A percentile compares a stretch with the other conserved stretches of the same genome.
Conservation (phyloP, 306 rosid genomes). For the Sechiopsis laciniata region DNA sequence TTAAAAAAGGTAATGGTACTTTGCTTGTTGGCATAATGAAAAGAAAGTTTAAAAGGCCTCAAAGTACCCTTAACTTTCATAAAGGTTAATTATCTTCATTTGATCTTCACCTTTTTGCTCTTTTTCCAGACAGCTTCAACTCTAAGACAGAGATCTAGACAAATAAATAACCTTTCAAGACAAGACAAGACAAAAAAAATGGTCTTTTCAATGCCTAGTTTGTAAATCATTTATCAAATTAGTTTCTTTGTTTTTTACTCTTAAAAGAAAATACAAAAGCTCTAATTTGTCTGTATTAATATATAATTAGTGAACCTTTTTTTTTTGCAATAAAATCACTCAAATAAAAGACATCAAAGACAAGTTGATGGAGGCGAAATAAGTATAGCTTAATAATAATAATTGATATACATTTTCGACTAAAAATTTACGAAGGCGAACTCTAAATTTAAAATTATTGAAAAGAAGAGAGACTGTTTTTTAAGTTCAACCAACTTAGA, state of each 20-base stretch:
- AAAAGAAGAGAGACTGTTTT: too few relatives aligned
- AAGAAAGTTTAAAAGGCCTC: neutral
- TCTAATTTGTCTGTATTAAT: neutral
- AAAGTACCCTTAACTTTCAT: constrained; percentile 8
- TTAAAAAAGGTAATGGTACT: constrained; percentile 1
- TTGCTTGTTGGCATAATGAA: constrained; percentile 1
- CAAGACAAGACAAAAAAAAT: neutral
- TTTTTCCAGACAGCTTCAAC: constrained; percentile 3
- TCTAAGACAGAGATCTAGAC: neutral
- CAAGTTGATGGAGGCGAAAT: neutral
- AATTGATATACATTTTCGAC: neutral
- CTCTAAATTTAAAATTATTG: neutral
- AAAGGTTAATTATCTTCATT: neutral
- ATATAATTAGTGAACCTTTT: neutral
- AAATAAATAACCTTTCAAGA: neutral
- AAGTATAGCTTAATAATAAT: too few relatives aligned
- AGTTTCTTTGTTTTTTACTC: neutral
- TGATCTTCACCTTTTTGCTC: neutral
- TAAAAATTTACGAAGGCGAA: too few relatives aligned
- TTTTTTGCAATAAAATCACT: neutral
- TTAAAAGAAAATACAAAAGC: neutral
- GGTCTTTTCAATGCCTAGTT: neutral
- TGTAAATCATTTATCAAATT: neutral
- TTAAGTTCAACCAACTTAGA: too few relatives aligned
- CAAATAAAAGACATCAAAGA: neutral